Evolutionary conservation across 441 rosid genomes (phyloP).

Genomic region (Gossypium davidsonii): DNA sequence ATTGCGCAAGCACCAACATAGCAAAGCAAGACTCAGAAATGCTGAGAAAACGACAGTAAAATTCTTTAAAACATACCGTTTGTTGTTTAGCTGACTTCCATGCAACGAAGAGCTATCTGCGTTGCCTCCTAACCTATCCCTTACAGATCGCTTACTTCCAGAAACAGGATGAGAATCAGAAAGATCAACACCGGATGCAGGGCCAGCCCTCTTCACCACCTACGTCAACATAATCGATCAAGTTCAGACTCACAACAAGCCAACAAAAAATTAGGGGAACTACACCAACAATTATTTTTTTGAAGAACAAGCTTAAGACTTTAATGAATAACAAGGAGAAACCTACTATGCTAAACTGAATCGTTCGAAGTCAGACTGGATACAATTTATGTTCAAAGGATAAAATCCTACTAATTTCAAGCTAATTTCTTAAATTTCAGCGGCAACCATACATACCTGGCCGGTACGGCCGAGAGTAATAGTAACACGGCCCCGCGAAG

Average conservation of each 20-base stretch:
- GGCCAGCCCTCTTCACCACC: constrained; percentile 73
- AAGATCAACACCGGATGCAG: constrained; percentile 29
- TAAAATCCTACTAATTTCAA: neutral
- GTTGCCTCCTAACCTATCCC: constrained; percentile 71
- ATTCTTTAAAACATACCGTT: constrained; percentile 40
- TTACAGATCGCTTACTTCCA: constrained; percentile 70
- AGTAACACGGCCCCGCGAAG: constrained; percentile 64
- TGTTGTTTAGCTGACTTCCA: constrained; percentile 34
- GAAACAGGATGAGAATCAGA: constrained; percentile 29
- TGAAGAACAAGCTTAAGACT: neutral
- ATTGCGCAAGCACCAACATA: neutral
- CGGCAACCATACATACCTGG: constrained; percentile 44
- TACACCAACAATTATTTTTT: neutral
- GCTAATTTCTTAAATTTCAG: neutral
- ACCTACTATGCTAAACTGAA: neutral
- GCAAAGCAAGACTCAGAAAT: neutral
- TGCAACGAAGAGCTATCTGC: constrained; percentile 28
- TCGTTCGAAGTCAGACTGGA: neutral
- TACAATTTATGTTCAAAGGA: neutral
- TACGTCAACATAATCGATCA: constrained; percentile 18
- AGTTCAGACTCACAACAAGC: neutral
- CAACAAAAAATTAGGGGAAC: neutral
- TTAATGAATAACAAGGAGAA: neutral
- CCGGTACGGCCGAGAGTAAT: constrained; percentile 75
- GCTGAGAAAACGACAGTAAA: constrained; percentile 4